phyloP scores from a whole-genome alignment of 1,139 yeast species.

The Taphrina sp. region DNA sequence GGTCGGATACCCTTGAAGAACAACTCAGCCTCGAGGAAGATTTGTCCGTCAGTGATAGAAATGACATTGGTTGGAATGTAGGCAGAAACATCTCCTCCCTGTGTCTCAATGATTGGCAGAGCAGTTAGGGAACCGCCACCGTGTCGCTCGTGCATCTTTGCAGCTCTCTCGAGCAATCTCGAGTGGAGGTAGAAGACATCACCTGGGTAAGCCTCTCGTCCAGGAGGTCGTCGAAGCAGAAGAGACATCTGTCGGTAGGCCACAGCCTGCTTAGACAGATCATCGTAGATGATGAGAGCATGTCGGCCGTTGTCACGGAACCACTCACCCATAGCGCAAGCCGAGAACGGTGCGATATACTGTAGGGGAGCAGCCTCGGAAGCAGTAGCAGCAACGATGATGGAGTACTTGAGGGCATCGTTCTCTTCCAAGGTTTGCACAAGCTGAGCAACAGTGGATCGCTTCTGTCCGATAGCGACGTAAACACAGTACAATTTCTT shows the following conservation, averaged over 20 bases:
- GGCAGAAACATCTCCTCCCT: slow-evolving; percentile 99
- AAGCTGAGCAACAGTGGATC: slow-evolving; percentile 99
- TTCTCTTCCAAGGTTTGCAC: slow-evolving; percentile 98
- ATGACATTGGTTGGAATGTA: slow-evolving; percentile 93
- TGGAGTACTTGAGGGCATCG: slow-evolving; percentile 96
- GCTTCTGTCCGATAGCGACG: slow-evolving; percentile 99
- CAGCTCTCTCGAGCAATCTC: slow-evolving; percentile 94
- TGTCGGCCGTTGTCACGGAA: slow-evolving; percentile 99
- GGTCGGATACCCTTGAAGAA: slow-evolving; percentile 99
- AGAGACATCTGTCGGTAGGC: slow-evolving; percentile 99
- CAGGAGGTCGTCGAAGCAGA: slow-evolving; percentile 96
- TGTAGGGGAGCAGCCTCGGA: slow-evolving; percentile 99
- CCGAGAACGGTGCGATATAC: slow-evolving; percentile 99
- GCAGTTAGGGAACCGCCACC: slow-evolving; percentile 97
- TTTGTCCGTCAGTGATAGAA: slow-evolving; percentile 97
- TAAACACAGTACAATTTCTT: slow-evolving; percentile 99
- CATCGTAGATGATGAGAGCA: slow-evolving; percentile 96
- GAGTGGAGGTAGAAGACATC: slow-evolving; percentile 96
- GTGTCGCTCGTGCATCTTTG: slow-evolving; percentile 85
- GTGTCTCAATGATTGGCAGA: slow-evolving; percentile 94
- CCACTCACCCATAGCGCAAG: slow-evolving; percentile 99
- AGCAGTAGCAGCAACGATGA: slow-evolving; percentile 99
- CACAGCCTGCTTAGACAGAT: slow-evolving; percentile 98
- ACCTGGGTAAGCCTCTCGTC: slow-evolving; percentile 97
- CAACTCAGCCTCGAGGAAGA: slow-evolving; percentile 98